These are phyloP conservation scores for Medicago ruthenica DNA, from an alignment of 306 rosid species.

Conservation along the genomic window DNA sequence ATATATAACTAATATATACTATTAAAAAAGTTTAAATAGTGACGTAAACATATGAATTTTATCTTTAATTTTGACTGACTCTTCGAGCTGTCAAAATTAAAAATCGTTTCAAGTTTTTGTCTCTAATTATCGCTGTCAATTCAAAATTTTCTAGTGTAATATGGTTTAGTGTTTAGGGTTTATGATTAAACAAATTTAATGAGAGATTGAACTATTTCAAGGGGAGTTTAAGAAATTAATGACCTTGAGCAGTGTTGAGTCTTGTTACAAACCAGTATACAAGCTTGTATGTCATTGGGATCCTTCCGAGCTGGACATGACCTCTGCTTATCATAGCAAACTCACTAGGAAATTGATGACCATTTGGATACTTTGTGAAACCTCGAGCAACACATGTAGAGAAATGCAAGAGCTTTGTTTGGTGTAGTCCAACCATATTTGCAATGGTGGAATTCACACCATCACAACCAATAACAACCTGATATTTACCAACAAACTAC, in stretches of 20 bases:
- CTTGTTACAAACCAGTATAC: conserved; percentile 66
- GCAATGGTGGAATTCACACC: conserved; percentile 59
- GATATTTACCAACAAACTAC: background rate
- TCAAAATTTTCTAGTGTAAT: too few species aligned
- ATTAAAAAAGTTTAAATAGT: too few species aligned
- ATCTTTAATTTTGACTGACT: too few species aligned
- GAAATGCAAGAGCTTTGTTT: conserved; percentile 20
- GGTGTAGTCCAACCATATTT: conserved; percentile 45
- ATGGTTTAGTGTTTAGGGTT: too few species aligned
- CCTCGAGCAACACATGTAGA: conserved; percentile 52
- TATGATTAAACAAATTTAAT: too few species aligned
- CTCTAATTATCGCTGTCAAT: too few species aligned
- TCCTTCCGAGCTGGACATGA: conserved; percentile 50
- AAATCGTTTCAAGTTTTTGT: too few species aligned
- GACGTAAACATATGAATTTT: too few species aligned
- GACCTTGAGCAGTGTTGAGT: conserved; percentile 38
- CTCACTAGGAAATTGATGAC: conserved; percentile 53
- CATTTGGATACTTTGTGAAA: conserved; percentile 55
- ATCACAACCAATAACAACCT: conserved; percentile 70
- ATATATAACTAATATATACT: too few species aligned
- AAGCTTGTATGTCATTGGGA: conserved; percentile 42
- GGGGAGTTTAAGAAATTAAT: background rate
- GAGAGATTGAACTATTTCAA: too few species aligned
- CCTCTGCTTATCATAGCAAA: conserved; percentile 38
- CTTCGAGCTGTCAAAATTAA: too few species aligned